Evolutionary conservation across 495 filamentous ascomycete genomes (phyloP).

Genomic region (Hyaloscypha bicolor): DNA sequence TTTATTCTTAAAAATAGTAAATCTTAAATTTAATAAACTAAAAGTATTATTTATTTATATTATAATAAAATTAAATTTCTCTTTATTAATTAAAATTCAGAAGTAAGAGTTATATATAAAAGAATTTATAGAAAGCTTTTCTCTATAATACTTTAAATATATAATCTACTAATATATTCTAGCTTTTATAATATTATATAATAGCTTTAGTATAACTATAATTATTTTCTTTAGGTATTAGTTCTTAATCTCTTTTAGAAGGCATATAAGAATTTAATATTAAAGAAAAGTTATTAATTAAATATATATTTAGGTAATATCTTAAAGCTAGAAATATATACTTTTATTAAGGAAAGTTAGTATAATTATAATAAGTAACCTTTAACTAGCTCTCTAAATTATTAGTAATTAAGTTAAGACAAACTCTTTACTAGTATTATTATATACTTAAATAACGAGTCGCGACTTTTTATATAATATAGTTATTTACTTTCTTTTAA

Average conservation of each 20-base stretch:
- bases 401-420: not conserved
- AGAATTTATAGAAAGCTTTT: not conserved
- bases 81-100: not conserved
- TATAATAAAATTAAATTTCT: not conserved
- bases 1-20: conserved; percentile 3
- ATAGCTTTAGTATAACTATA: conserved; percentile 7
- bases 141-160: conserved; percentile 1
- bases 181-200: conserved; percentile 5
- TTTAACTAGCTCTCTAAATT: conserved; percentile 3
- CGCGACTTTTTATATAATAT: conserved; percentile 1
- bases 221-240: not conserved
- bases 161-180: conserved; percentile 1
- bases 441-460: conserved; percentile 12
- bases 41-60: conserved; percentile 14
- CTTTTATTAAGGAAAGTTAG: not conserved
- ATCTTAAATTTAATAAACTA: not conserved
- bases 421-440: not conserved
- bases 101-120: not conserved
- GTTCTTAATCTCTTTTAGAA: not conserved
- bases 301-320: conserved; percentile 11
- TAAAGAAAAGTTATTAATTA: conserved; percentile 5
- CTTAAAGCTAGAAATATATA: not conserved
- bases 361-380: not conserved
- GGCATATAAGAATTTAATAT: not conserved
- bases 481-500: conserved; percentile 4